Evolutionary conservation across 2,329 filamentous ascomycete species (phyloP), one percentile per base, ranked within the genome.

Genomic region (Shiraia bambusicola): DNA sequence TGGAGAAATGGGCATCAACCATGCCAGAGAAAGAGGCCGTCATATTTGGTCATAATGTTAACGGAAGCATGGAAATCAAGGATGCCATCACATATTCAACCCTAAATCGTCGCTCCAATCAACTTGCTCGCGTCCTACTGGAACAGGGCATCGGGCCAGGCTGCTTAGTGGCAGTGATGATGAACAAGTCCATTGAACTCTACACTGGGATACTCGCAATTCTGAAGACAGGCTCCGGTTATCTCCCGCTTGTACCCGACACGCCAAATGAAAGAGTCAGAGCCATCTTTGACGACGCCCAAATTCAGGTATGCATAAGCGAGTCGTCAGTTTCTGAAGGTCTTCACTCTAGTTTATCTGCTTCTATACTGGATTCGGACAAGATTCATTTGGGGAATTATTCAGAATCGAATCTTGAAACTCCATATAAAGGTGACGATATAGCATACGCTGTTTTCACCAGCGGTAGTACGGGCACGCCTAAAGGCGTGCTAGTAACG

Each of bases 361-460:
- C 44, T 10, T 50, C 36, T 1, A 32, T 66, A 7, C 22, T 71
- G 1, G 58, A 70, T 17, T 28, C 70, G n/a, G 54, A 63, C 14
- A 37, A 36, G 2, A 34, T 62, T n/a, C 52, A 70, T 13, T 35
- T 71, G 3, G 47, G 52, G 1, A 24, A 41, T 1, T 69, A 72
- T 31, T 48, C 67, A 1, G 40, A 49, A 1, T 37, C 61, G 0
- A 77, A 80, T 30, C 19, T 63, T 6, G 42, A 60, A 2, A 63
- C 72, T 1, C 34, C 56, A 0, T 65, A 72, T 3, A 62, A 77
- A 33, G 69, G 72, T 0, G 72, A 75, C 1, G 71, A 81, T 11
- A 61, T 87, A 2, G 84, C 87, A 6, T 94, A 94, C 61, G 80
- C 87, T 13, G 83, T 94, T 1, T 94, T 87, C 63, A 94, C 88